Percentiles rank a stretch among this genome's conserved stretches.
phyloP scores from a whole-genome alignment of 192 early-diverging fungal genomes.

The Jimgerdemannia lactiflua region DNA sequence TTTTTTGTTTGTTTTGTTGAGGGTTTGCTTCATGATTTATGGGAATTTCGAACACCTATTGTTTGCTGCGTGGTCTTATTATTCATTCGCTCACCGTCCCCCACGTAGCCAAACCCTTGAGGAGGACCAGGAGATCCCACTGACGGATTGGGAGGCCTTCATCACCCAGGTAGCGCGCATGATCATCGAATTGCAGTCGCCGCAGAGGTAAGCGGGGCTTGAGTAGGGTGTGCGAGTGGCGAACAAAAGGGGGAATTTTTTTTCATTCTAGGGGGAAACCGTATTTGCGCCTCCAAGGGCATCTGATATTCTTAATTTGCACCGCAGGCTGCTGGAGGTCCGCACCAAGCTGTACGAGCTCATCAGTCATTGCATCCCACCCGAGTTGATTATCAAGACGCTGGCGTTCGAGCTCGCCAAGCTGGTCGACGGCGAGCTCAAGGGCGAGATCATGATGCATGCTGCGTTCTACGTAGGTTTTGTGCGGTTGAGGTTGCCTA shows the following conservation, averaged over 20 bases:
- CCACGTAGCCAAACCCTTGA: slow-evolving; percentile 31
- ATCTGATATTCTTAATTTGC: neutral
- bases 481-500: too few relatives aligned
- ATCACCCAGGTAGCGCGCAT: slow-evolving; percentile 62
- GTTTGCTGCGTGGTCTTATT: neutral
- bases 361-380: slow-evolving; percentile 86
- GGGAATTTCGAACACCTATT: neutral
- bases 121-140: slow-evolving; percentile 52
- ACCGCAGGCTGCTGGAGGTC: slow-evolving; percentile 57
- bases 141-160: slow-evolving; percentile 88
- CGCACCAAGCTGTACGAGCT: slow-evolving; percentile 84
- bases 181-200: slow-evolving; percentile 77
- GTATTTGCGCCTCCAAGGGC: neutral
- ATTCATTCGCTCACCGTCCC: neutral
- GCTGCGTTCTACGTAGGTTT: slow-evolving; percentile 75
- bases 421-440: slow-evolving; percentile 65
- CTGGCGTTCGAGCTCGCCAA: slow-evolving; percentile 71
- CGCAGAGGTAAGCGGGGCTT: slow-evolving; percentile 49
- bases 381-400: slow-evolving; percentile 77
- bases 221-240: too few relatives aligned
- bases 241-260: neutral
- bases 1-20: neutral
- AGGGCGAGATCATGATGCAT: slow-evolving; percentile 60
- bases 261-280: too few relatives aligned
- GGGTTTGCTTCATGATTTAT: too few relatives aligned